A percentile compares a stretch with the other conserved stretches of the same genome.
Conservation (phyloP, 345 rosid species). For the Eucalyptus shirleyi region DNA sequence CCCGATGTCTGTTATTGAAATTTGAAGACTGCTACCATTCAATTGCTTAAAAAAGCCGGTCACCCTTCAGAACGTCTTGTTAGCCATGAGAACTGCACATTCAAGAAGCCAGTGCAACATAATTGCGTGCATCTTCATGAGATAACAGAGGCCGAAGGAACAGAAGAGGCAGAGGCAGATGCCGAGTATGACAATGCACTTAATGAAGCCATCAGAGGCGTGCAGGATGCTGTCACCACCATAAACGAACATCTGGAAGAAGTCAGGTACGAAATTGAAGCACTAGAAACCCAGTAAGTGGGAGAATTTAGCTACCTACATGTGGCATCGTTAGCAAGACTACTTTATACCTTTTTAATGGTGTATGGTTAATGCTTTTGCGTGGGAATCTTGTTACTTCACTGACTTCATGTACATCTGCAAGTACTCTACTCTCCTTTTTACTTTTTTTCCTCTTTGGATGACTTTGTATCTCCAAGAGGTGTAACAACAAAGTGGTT, state of each 20-base stretch:
- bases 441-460: not conserved
- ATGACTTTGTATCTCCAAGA: not conserved
- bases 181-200: constrained; percentile 75
- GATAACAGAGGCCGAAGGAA: constrained; percentile 74
- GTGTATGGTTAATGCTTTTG: not conserved
- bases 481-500: not conserved
- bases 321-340: not conserved
- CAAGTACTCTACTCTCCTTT: not conserved
- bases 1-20: not conserved
- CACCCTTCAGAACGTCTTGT: constrained; percentile 69
- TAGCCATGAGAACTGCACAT: constrained; percentile 66
- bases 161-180: constrained; percentile 91
- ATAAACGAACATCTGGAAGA: constrained; percentile 84
- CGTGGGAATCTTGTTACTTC: not conserved
- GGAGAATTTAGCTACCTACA: not conserved
- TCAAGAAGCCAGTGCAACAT: constrained; percentile 56
- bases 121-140: constrained; percentile 78
- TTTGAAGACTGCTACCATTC: constrained; percentile 67
- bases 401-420: not conserved
- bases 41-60: constrained; percentile 79
- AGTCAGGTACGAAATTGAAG: constrained; percentile 64
- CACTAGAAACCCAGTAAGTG: constrained; percentile 31
- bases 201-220: constrained; percentile 83
- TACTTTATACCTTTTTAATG: not conserved
- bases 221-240: constrained; percentile 70